Evolutionary conservation across 345 rosid genomes (phyloP).

Genomic region (Lepidium africanum): DNA sequence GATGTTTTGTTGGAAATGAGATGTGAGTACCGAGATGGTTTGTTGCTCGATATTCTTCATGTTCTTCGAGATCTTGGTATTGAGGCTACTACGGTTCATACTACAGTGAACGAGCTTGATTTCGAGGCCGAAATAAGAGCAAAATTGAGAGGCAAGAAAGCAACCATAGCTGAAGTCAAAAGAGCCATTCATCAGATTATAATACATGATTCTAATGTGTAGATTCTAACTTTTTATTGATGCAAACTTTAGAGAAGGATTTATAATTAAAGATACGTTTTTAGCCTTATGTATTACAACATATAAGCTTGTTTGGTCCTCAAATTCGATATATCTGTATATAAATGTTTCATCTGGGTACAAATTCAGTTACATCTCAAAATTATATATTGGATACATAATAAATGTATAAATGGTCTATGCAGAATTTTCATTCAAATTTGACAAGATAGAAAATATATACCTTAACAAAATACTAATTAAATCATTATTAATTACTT

Average conservation of each 20-base stretch:
- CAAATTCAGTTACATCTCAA: background rate
- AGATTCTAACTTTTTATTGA: conserved; percentile 8
- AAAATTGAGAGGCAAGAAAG: conserved; percentile 72
- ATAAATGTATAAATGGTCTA: background rate
- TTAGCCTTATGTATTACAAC: background rate
- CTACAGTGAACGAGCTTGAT: conserved; percentile 39
- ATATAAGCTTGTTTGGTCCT: background rate
- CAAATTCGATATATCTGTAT: background rate
- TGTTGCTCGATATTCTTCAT: conserved; percentile 76
- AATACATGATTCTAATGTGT: background rate
- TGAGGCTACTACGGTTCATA: conserved; percentile 68
- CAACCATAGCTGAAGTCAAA: conserved; percentile 84
- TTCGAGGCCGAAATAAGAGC: conserved; percentile 84
- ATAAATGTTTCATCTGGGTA: background rate
- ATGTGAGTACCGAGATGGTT: conserved; percentile 65
- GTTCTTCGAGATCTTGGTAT: conserved; percentile 59
- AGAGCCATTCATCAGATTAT: conserved; percentile 61
- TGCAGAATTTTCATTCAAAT: background rate
- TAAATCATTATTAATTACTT: too few relatives aligned
- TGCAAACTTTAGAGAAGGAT: background rate
- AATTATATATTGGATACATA: background rate
- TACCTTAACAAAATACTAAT: too few relatives aligned
- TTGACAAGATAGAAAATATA: background rate
- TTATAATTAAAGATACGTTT: background rate
- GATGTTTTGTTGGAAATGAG: conserved; percentile 78